phyloP scores from a whole-genome alignment of 139 green algal genomes.

The Ettlia oleoabundans region DNA sequence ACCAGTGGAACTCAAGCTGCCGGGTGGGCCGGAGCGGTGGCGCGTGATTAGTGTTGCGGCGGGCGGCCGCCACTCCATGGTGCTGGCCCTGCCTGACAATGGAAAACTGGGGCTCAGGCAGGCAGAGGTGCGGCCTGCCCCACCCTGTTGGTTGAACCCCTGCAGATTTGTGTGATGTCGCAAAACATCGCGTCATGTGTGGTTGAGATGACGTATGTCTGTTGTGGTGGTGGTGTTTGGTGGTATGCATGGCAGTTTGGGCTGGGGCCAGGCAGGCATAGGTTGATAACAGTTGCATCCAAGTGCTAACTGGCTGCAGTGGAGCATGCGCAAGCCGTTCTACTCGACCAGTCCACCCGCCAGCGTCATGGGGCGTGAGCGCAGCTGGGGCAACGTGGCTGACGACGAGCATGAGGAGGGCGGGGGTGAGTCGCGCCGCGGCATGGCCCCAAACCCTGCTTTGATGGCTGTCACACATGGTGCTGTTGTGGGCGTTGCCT shows the following conservation, averaged over 20 bases:
- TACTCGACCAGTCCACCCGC: background rate
- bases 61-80: conserved; percentile 74
- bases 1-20: conserved; percentile 69
- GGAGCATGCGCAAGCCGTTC: conserved; percentile 14
- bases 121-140: no score
- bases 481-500: no score
- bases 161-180: background rate
- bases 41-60: conserved; percentile 62
- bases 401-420: conserved; percentile 25
- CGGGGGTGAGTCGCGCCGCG: background rate
- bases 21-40: conserved; percentile 75
- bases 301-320: conserved; percentile 8
- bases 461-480: no score
- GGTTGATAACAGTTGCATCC: no score
- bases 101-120: conserved; percentile 21
- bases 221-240: background rate
- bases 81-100: conserved; percentile 71
- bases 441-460: background rate
- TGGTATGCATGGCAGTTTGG: background rate
- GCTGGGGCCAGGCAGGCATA: no score
- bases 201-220: no score
- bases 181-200: background rate
- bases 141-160: no score
- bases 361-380: conserved; percentile 13
- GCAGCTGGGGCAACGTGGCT: conserved; percentile 20